These are phyloP conservation scores for Saccharomycopsis sp. DNA, from an alignment of 805 yeast genomes.

Conservation along the genomic window DNA sequence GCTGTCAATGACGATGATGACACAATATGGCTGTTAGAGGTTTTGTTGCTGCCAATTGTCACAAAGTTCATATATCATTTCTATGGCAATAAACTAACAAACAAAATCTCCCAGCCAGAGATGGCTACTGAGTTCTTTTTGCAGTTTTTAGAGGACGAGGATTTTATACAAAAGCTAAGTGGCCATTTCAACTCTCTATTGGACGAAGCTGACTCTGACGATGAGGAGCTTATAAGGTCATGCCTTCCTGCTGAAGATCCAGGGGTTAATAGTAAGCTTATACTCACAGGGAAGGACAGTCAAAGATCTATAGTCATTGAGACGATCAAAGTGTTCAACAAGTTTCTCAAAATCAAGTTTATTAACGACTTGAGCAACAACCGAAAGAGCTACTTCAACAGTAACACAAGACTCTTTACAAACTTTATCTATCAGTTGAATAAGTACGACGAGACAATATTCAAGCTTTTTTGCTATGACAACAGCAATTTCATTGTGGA, in stretches of 20 bases:
- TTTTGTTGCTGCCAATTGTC: constrained; percentile 13
- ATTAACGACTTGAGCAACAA: constrained; percentile 15
- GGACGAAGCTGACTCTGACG: background rate
- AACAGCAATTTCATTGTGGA: constrained; percentile 7
- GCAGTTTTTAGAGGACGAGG: constrained; percentile 9
- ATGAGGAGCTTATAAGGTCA: background rate
- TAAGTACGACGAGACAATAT: constrained; percentile 13
- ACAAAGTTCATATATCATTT: constrained; percentile 20
- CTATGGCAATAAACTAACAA: constrained; percentile 19
- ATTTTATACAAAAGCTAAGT: constrained; percentile 5
- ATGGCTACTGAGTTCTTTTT: constrained; percentile 18
- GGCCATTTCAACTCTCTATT: constrained; percentile 1
- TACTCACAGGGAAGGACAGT: background rate
- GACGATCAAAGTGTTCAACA: constrained; percentile 15
- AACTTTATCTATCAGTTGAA: constrained; percentile 19
- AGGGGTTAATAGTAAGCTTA: background rate
- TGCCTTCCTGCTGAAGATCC: background rate
- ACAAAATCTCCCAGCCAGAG: constrained; percentile 19
- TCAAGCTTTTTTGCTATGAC: constrained; percentile 12
- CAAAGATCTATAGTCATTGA: constrained; percentile 4
- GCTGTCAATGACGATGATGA: background rate
- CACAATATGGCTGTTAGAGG: constrained; percentile 14
- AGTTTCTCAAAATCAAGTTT: constrained; percentile 17
- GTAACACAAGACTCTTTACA: constrained; percentile 15
- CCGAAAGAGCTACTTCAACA: constrained; percentile 8